Conservation (phyloP, 139 green algal genomes). For the Volvox reticuliferus region DNA sequence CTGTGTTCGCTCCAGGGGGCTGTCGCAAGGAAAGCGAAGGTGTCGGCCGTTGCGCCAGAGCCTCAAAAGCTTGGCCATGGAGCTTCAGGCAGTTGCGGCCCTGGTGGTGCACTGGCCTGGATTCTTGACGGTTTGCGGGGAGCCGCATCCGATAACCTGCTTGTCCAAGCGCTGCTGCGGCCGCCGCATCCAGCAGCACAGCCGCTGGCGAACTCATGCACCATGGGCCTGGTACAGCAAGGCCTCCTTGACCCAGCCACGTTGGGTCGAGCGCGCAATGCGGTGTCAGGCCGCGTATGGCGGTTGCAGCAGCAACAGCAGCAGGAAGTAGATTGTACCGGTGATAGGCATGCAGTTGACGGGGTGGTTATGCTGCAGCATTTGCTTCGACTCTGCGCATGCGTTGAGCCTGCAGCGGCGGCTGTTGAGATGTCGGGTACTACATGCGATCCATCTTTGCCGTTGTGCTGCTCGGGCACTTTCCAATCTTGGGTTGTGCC, state of each 20-base stretch:
- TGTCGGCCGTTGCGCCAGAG: neutral
- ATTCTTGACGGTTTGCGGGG: neutral
- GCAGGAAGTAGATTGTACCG: neutral
- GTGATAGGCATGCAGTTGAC: neutral
- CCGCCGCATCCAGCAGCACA: neutral
- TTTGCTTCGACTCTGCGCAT: neutral
- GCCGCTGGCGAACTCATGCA: neutral
- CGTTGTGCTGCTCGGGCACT: neutral
- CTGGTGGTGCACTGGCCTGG: neutral
- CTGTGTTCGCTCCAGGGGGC: neutral
- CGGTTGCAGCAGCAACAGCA: slow-evolving; percentile 4
- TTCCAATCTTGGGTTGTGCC: slow-evolving; percentile 1
- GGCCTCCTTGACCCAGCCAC: neutral
- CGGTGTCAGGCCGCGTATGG: neutral
- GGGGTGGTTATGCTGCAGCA: neutral
- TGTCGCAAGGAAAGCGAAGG: neutral
- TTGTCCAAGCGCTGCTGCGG: slow-evolving; percentile 17
- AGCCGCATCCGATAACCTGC: slow-evolving; percentile 10
- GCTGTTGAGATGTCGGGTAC: neutral
- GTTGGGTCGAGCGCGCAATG: neutral
- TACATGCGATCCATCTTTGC: neutral
- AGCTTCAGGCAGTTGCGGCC: neutral
- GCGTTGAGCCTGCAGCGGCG: slow-evolving; percentile 11
- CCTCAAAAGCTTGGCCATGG: neutral
- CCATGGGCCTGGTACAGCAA: neutral